Conservation (phyloP, 306 rosid species). For the barrel medic (Medicago truncatula) region DNA sequence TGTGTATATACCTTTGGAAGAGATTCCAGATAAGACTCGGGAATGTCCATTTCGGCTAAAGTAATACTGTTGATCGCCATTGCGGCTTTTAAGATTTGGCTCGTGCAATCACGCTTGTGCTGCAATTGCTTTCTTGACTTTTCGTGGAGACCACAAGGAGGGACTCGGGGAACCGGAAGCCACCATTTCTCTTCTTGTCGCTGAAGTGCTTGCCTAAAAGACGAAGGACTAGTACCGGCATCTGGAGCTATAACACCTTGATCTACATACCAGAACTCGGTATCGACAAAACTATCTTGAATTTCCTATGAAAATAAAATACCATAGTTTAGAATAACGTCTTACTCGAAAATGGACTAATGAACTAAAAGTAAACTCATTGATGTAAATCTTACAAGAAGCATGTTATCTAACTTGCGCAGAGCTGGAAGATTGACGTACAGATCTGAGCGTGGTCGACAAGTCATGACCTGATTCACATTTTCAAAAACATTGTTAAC, state of each 20-base stretch:
- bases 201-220: conserved; percentile 73
- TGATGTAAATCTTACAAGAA: conserved; percentile 73
- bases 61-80: conserved; percentile 85
- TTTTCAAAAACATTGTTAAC: conserved; percentile 32
- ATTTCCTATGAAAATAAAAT: conserved; percentile 65
- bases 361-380: conserved; percentile 19
- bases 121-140: conserved; percentile 76
- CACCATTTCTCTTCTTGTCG: conserved; percentile 98
- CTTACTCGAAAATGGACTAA: conserved; percentile 18
- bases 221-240: conserved; percentile 68
- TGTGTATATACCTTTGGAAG: conserved; percentile 74
- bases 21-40: conserved; percentile 82
- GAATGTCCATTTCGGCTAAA: conserved; percentile 86
- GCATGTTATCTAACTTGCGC: conserved; percentile 95
- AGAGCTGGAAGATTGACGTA: conserved; percentile 93
- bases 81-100: conserved; percentile 87
- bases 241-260: conserved; percentile 85
- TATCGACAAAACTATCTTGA: conserved; percentile 68
- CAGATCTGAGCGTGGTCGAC: conserved; percentile 90
- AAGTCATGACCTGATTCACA: conserved; percentile 81
- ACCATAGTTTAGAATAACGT: conserved; percentile 40
- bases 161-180: conserved; percentile 95
- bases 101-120: conserved; percentile 88
- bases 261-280: conserved; percentile 96
- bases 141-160: conserved; percentile 81